phyloP scores from a whole-genome alignment of 2,329 filamentous ascomycete species.

The Fusarium neocosmosporiellum region DNA sequence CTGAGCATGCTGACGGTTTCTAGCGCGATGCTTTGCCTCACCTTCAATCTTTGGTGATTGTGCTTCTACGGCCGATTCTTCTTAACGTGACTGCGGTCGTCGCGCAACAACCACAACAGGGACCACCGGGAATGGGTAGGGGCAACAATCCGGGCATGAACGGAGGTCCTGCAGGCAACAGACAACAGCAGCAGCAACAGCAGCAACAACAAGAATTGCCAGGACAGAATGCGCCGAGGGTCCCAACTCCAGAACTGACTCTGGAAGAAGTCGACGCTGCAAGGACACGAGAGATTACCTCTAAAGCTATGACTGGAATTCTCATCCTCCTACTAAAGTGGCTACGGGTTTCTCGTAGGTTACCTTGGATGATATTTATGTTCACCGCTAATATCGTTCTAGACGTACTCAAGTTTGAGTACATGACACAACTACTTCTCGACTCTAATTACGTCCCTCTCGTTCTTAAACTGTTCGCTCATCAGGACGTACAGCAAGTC shows the following conservation, averaged over 20 bases:
- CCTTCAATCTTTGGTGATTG: constrained; percentile 92
- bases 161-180: constrained; percentile 50
- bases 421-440: constrained; percentile 89
- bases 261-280: constrained; percentile 85
- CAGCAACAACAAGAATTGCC: constrained; percentile 45
- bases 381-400: constrained; percentile 27
- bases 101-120: constrained; percentile 64
- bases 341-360: constrained; percentile 92
- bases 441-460: constrained; percentile 96
- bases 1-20: background rate
- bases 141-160: constrained; percentile 54
- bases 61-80: constrained; percentile 88
- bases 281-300: constrained; percentile 85
- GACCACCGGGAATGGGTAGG: constrained; percentile 56
- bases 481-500: constrained; percentile 92
- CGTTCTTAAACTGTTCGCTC: constrained; percentile 91
- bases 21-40: constrained; percentile 83
- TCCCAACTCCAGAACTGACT: constrained; percentile 58
- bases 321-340: constrained; percentile 92
- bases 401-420: constrained; percentile 97
- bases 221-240: constrained; percentile 48
- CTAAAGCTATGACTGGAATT: constrained; percentile 91
- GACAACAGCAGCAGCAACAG: constrained; percentile 40
- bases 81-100: constrained; percentile 89
- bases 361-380: background rate